Evolutionary conservation across 164 flowering plant genomes (phyloP), one percentile per base, ranked within the genome.

Genomic region (Vitis amurensis): DNA sequence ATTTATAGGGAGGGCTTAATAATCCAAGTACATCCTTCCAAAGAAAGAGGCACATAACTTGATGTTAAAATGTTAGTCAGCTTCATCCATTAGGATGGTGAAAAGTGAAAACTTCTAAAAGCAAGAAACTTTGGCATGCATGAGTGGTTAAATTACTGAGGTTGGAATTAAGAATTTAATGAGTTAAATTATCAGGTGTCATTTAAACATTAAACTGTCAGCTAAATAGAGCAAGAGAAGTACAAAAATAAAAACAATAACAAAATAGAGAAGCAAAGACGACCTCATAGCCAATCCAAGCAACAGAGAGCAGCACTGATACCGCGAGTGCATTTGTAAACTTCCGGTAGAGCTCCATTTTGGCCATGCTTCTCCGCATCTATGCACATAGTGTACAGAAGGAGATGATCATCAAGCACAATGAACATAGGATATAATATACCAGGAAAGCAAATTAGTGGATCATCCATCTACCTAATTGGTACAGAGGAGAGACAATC

Each of bases 231-330:
- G 14, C 17, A 62, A 14, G 8, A 14, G 15, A 44, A 44, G 2
- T 44, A 44, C 16, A 63, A 13, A 56, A 13, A 37, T 50, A 9
- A 55, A 17, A 9, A 10, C 1, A 55, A 37, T 27, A 31, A 47
- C 27, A 27, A 13, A 56, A 30, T 49, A 23, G 31, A 31, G 23
- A 68, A 59, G 16, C 71, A 49, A 49, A 61, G 23, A 48, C 16
- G 78, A 95, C 99, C 97, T 95, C 99, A 77, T 87, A 93, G 60
- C 98, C 96, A 76, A 95, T 86, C 98, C 99, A 95, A 63, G 92
- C 96, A 75, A 95, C 80, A 60, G 98, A 90, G 23, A 95, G 74
- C 73, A 95, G 76, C 84, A 93, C 98, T 63, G 85, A 84, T 14
- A 89, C 75, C 15, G 98, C 98, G 63, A 95, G 87, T 31, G 89